phyloP scores from a whole-genome alignment of 768 basidiomycete genomes.

The Trichaptum fuscoviolaceum region DNA sequence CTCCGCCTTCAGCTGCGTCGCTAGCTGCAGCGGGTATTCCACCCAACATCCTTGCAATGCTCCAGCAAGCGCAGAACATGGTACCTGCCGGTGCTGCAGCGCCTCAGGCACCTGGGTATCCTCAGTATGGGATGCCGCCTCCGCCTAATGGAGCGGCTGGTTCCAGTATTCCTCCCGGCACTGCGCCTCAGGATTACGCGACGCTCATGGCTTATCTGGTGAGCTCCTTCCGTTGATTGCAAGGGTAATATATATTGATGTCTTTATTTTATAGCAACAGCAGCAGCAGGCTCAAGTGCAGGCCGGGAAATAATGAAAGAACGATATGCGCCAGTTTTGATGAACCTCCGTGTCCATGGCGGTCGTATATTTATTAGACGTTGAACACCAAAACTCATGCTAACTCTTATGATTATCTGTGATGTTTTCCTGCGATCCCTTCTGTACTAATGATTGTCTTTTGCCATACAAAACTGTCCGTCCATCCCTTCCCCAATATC shows the following conservation, averaged over 20 bases:
- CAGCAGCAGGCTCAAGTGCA: background rate
- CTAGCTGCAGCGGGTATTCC: conserved; percentile 42
- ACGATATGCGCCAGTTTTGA: background rate
- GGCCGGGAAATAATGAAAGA: background rate
- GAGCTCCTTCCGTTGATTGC: conserved; percentile 19
- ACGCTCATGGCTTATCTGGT: conserved; percentile 70
- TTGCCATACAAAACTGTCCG: too few species aligned
- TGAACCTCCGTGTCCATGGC: background rate
- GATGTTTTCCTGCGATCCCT: too few species aligned
- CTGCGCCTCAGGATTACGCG: conserved; percentile 45
- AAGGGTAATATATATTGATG: background rate
- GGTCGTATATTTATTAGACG: background rate
- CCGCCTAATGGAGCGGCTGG: conserved; percentile 41
- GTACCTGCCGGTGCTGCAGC: conserved; percentile 28
- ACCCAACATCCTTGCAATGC: conserved; percentile 62
- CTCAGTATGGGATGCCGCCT: conserved; percentile 36
- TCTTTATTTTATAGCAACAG: background rate
- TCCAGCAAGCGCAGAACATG: conserved; percentile 47
- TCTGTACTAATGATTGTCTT: too few species aligned
- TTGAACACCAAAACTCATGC: too few species aligned
- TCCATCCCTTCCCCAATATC: too few species aligned
- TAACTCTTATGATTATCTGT: too few species aligned
- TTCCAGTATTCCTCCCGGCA: conserved; percentile 38
- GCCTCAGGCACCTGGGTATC: conserved; percentile 18
- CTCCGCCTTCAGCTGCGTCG: conserved; percentile 20